Conservation (phyloP, 2,329 filamentous ascomycete species). For the Penicillium sp. region DNA sequence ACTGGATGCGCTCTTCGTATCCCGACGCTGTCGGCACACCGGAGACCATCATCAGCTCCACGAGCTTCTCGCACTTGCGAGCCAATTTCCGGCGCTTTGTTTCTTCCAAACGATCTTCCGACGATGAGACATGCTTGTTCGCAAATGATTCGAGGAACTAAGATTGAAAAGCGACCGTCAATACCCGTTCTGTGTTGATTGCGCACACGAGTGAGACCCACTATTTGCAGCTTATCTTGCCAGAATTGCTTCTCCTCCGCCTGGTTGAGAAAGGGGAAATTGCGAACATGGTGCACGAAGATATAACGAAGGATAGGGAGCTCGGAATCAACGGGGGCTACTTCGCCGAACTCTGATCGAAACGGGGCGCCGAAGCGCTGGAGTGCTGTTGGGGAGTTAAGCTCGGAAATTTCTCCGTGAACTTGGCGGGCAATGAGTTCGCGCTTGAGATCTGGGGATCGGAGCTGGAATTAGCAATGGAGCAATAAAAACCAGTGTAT, state of each 20-base stretch:
- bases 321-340: conserved; percentile 90
- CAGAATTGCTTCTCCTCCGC: conserved; percentile 98
- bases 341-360: conserved; percentile 86
- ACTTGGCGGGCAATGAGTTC: conserved; percentile 91
- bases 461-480: background rate
- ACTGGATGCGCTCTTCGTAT: conserved; percentile 95
- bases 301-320: conserved; percentile 92
- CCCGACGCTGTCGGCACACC: conserved; percentile 93
- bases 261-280: conserved; percentile 96
- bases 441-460: conserved; percentile 77
- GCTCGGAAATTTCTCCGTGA: conserved; percentile 83
- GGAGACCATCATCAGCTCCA: conserved; percentile 99
- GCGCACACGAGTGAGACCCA: conserved; percentile 50
- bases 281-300: conserved; percentile 95
- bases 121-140: conserved; percentile 94
- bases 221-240: conserved; percentile 95
- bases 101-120: conserved; percentile 92
- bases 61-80: conserved; percentile 88
- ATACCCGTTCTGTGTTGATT: background rate
- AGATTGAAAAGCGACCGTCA: background rate
- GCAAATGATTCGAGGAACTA: conserved; percentile 97
- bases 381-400: conserved; percentile 91
- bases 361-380: conserved; percentile 96
- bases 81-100: conserved; percentile 93
- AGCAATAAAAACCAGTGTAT: background rate